Base-by-base conservation (phyloP, 2,329 filamentous ascomycete genomes). In the Epichloe coenophiala region DNA sequence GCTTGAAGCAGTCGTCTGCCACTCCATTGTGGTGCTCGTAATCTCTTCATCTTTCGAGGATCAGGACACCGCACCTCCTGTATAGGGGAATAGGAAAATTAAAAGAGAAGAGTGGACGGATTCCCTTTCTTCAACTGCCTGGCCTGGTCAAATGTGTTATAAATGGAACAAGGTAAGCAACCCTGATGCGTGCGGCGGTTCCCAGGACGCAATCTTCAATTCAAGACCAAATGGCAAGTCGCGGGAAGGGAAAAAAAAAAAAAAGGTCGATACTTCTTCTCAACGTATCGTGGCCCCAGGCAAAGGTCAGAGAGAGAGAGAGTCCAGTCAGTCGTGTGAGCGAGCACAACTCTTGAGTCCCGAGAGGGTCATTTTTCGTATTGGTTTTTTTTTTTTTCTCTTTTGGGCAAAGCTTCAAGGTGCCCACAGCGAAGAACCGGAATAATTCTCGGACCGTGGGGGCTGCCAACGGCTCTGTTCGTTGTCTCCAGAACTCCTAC, bases 11-110 rank as follows among this genome's bases (percentile, higher is more conserved):
- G 58, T 59, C 67, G 67, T 61, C 67, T 63, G 41, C 50, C 39
- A 60, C 65, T 64, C 63, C 65, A 70, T 67, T 61, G 63, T 61
- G 67, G 61, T 55, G 64, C 58, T 60, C 67, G 66, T 67, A 68
- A 60, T 61, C 68, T 65, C 67, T 68, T 71, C 69, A 71, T 71
- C n/a, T 54, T 50, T 46, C 3, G 7, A 43, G 17, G 41, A 21
- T 17, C 17, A 27, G 36, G 23, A 13, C 36, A 45, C 23, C 21
- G 17, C 38, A 15, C 27, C 27, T 21, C 38, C 38, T 41, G 19
- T 12, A 17, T 33, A 13, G 35, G 39, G n/a, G 11, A 44, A 13
- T 19, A 36, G n/a, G 23, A 17, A 43, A 23, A 7, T 7, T 42
- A 1, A 33, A 39, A 37, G 37, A 44, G 47, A 42, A 47, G 33